Conservation (phyloP, 73 alveolate species). For the Paraurostyla sp. region DNA sequence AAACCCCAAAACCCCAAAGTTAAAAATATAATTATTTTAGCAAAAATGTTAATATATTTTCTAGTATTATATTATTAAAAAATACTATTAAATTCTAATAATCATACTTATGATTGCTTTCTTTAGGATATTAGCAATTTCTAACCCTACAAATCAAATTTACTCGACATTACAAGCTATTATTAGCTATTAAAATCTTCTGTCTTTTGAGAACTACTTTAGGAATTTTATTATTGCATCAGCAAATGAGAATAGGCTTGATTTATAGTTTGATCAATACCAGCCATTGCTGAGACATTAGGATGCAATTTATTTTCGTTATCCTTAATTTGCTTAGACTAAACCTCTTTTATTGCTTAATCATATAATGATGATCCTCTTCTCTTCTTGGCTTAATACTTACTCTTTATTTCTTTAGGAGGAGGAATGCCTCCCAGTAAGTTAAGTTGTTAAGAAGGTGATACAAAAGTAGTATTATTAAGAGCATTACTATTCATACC, state of each 20-base stretch:
- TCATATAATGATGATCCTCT: background rate
- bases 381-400: background rate
- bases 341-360: background rate
- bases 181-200: background rate
- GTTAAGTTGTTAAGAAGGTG: background rate
- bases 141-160: slow-evolving; percentile 19
- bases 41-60: too few species aligned
- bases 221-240: background rate
- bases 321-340: background rate
- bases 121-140: background rate
- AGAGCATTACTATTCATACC: background rate
- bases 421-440: background rate
- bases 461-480: background rate
- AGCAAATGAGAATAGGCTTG: slow-evolving; percentile 1
- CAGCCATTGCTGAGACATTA: slow-evolving; percentile 16
- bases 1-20: too few species aligned
- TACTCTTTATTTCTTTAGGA: background rate
- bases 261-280: slow-evolving; percentile 16
- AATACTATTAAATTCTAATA: too few species aligned
- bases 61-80: too few species aligned
- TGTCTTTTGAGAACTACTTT: background rate
- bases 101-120: too few species aligned
- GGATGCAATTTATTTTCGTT: background rate
- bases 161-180: slow-evolving; percentile 14
- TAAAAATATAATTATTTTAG: too few species aligned